Evolutionary conservation across 2,329 filamentous ascomycete genomes (phyloP), one percentile per base, ranked within the genome.

Genomic region (Chaetomium olivaceum): DNA sequence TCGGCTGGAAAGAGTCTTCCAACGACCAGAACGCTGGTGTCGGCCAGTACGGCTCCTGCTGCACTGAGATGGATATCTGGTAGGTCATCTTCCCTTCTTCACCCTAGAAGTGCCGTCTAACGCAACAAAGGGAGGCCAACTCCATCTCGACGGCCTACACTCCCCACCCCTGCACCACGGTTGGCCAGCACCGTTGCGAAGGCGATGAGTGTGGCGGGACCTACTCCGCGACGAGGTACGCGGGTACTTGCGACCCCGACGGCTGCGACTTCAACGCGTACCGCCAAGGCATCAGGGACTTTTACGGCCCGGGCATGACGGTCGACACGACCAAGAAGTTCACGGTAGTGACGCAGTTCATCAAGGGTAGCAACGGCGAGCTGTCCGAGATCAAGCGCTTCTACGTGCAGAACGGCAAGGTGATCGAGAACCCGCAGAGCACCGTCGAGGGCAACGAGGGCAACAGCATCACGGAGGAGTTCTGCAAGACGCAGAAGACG

Each of bases 251-350:
- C 75, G 89, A 91, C 74, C 85, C 87, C 68, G 87, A 89, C 72
- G 88, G 88, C 39, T 91, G 88, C 72, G 88, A 90, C 75, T 90
- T 88, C 83, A 89, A 89, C 82, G 74, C 82, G 46, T 90, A 85
- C 83, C 87, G 88, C 74, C 81, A 86, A 81, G 89, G 88, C 67
- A 82, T 87, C 77, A 80, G 79, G 65, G 78, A 77, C 75, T 91
- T 89, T 80, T 90, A 85, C 79, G 89, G 88, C 59, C 72, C 82
- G 0, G 81, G 81, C 68, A 80, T 80, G 74, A 87, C 79, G 60
- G 78, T 91, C 70, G 84, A 89, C 74, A 87, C 86, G 62, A 82
- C 76, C 67, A 79, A 81, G 73, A 83, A 84, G 71, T 77, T 90
- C 71, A 90, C 87, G 6, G 86, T 91, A 21, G 85, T 90, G 63